Evolutionary conservation across 148 eudicot species (phyloP).

Genomic region (Nepenthes gracilis): DNA sequence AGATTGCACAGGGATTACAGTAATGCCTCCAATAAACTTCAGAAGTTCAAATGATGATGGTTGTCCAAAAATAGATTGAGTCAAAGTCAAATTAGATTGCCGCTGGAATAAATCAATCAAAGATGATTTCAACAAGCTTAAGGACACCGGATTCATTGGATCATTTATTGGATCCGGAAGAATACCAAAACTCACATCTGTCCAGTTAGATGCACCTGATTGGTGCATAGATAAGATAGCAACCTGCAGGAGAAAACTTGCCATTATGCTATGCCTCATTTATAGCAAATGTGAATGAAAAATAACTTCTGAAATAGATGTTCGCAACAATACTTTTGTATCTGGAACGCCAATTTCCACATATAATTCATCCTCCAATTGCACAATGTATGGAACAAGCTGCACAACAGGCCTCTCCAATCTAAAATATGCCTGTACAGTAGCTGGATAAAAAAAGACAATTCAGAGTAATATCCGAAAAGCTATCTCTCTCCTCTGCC

Average conservation of each 20-base stretch:
- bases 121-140: conserved; percentile 35
- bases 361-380: conserved; percentile 40
- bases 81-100: conserved; percentile 33
- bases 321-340: conserved; percentile 29
- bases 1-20: conserved; percentile 28
- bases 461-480: too few species aligned
- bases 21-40: conserved; percentile 39
- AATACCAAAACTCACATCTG: conserved; percentile 43
- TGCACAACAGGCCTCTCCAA: conserved; percentile 35
- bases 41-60: conserved; percentile 38
- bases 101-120: conserved; percentile 34
- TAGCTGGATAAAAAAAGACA: conserved; percentile 23
- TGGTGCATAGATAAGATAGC: conserved; percentile 39
- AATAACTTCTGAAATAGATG: conserved; percentile 2
- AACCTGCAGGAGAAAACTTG: conserved; percentile 22
- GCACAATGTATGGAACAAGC: conserved; percentile 30
- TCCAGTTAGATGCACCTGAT: conserved; percentile 26
- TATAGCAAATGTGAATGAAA: not conserved
- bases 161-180: conserved; percentile 31
- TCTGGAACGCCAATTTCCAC: conserved; percentile 39
- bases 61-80: conserved; percentile 31
- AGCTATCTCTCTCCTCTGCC: too few species aligned
- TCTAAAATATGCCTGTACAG: conserved; percentile 39
- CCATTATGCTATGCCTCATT: not conserved
- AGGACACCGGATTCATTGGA: conserved; percentile 20